Evolutionary conservation across 2,329 filamentous ascomycete species (phyloP).

Genomic region (Annulohypoxylon truncatum): DNA sequence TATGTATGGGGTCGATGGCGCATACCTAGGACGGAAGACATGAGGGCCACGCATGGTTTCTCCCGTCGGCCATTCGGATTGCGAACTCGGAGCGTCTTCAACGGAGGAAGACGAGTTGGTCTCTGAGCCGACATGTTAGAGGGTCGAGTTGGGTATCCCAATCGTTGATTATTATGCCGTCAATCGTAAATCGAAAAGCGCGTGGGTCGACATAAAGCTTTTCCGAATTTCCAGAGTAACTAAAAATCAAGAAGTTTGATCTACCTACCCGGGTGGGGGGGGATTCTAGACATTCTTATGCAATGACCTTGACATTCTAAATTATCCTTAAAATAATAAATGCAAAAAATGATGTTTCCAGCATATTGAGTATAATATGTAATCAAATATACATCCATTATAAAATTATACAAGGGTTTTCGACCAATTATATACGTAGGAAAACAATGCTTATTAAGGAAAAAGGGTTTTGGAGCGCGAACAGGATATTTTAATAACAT

Average conservation of each 20-base stretch:
- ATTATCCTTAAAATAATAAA: too few relatives aligned
- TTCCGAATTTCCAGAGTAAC: not conserved
- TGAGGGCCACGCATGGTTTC: constrained; percentile 66
- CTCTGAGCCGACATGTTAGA: constrained; percentile 60
- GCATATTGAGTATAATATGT: too few relatives aligned
- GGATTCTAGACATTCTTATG: too few relatives aligned
- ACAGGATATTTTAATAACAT: too few relatives aligned
- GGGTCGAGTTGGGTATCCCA: constrained; percentile 1
- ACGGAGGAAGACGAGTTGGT: constrained; percentile 68
- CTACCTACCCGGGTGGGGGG: too few relatives aligned
- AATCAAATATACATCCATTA: too few relatives aligned
- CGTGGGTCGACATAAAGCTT: constrained; percentile 28
- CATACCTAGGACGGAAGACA: constrained; percentile 68
- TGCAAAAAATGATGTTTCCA: too few relatives aligned
- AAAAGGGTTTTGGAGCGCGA: too few relatives aligned
- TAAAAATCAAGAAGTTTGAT: constrained; percentile 5
- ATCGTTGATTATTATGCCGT: constrained; percentile 9
- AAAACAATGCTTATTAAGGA: too few relatives aligned
- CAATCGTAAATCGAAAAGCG: constrained; percentile 25
- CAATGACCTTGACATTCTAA: too few relatives aligned
- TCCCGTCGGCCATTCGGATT: constrained; percentile 61
- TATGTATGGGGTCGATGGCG: not conserved
- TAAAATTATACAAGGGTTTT: too few relatives aligned
- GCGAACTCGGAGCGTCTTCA: constrained; percentile 66
- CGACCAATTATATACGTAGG: too few relatives aligned